phyloP scores from a whole-genome alignment of 148 eudicot species.

The Rhododendron griersonianum region DNA sequence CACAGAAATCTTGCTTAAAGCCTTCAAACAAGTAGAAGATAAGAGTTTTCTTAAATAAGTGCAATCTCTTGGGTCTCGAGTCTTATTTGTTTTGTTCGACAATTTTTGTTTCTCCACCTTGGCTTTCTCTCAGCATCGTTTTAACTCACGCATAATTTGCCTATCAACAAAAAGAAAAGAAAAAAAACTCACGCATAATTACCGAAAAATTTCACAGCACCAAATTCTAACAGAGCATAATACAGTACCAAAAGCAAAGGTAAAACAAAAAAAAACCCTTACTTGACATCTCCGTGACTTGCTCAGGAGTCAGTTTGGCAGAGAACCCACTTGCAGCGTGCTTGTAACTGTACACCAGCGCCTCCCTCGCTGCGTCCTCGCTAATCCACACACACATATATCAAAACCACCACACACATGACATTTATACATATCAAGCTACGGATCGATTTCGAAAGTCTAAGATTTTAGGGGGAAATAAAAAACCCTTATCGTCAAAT shows the following conservation, averaged over 20 bases:
- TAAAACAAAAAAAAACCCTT: constrained; percentile 8
- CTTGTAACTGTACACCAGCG: constrained; percentile 49
- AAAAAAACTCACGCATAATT: background rate
- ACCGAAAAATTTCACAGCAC: background rate
- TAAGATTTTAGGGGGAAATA: background rate
- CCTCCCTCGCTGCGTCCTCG: constrained; percentile 47
- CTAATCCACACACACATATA: constrained; percentile 17
- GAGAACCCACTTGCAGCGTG: constrained; percentile 60
- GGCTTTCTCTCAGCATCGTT: background rate
- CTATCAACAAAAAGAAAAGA: too few relatives aligned
- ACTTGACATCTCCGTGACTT: constrained; percentile 42
- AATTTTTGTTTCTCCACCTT: background rate
- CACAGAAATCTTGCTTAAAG: background rate
- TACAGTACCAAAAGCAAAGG: constrained; percentile 23
- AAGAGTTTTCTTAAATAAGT: background rate
- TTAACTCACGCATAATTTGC: background rate
- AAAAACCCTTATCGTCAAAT: background rate
- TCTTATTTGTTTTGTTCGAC: background rate
- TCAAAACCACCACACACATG: background rate
- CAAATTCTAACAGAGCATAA: background rate
- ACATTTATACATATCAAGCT: background rate
- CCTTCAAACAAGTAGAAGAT: background rate
- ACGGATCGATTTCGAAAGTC: background rate
- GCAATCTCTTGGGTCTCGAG: background rate
- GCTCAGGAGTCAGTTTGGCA: constrained; percentile 56